Evolutionary conservation across 192 early-diverging fungal genomes (phyloP).

Genomic region (Kappamyces sp.): DNA sequence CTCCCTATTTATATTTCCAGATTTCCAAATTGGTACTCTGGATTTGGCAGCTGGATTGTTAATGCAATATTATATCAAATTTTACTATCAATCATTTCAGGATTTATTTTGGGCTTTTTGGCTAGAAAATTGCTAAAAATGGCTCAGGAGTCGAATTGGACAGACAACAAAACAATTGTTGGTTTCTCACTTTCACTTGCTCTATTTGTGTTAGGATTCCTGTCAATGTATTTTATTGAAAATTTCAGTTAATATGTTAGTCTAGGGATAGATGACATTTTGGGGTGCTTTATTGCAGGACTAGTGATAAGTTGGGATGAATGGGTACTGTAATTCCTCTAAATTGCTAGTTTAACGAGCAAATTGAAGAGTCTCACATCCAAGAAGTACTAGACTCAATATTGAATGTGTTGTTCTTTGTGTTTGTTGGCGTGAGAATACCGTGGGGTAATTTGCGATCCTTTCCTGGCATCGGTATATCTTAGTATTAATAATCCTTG

Average conservation of each 20-base stretch:
- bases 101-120: slow-evolving; percentile 60
- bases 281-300: slow-evolving; percentile 41
- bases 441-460: too few species aligned
- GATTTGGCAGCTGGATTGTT: slow-evolving; percentile 75
- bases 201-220: slow-evolving; percentile 17
- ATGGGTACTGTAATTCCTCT: too few species aligned
- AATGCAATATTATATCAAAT: slow-evolving; percentile 76
- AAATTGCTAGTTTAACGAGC: slow-evolving; percentile 80
- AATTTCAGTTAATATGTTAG: too few species aligned
- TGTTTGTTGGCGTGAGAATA: slow-evolving; percentile 29
- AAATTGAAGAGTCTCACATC: slow-evolving; percentile 75
- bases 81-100: slow-evolving; percentile 61
- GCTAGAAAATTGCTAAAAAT: slow-evolving; percentile 62
- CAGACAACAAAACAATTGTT: slow-evolving; percentile 84
- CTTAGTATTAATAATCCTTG: too few species aligned
- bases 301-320: slow-evolving; percentile 53
- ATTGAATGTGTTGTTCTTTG: slow-evolving; percentile 81
- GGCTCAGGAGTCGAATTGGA: slow-evolving; percentile 62
- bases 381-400: slow-evolving; percentile 88
- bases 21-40: slow-evolving; percentile 44
- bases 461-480: background rate
- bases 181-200: slow-evolving; percentile 72
- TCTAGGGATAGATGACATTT: slow-evolving; percentile 61
- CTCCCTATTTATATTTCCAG: slow-evolving; percentile 66
- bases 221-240: too few species aligned